Base-by-base conservation (phyloP, 2,329 filamentous ascomycete genomes). In the Fusarium denticulatum region DNA sequence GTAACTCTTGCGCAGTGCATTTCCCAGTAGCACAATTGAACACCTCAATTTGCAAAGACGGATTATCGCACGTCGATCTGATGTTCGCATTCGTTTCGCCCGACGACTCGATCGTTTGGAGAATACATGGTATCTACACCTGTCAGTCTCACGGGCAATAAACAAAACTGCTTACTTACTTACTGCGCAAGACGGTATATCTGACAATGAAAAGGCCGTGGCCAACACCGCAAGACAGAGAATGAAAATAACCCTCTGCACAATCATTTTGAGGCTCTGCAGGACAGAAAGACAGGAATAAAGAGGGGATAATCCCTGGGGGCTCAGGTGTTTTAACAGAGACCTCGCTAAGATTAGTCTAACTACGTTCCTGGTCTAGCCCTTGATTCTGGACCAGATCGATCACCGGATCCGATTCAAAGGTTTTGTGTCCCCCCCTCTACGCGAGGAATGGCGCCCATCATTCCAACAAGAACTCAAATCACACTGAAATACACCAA, bases 191-290 rank as follows among this genome's bases (percentile, higher is more conserved):
- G 55, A 36, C 1, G 55, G 55, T 13, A 58, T 14, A 11, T 28
- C 40, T 2, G 55, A 20, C 7, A 22, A 2, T 9, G 26, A 45
- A n/a, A 32, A 12, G 0, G 37, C 55, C 13, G 13, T 10, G 9
- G 40, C 1, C 7, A 36, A 26, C 3, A 9, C 20, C 1, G 40
- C 14, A 3, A 49, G 18, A 22, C 55, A 47, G 20, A 36, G 3
- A 5, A 58, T 1, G 6, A 49, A 22, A 9, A n/a, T 1, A 5
- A 13, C 16, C 8, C 5, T 22, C 1, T 1, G 3, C 1, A 28
- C 2, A 4, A n/a, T 36, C 30, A 49, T 58, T 1, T 13, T 18
- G 11, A 28, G 37, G 28, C 53, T 22, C 39, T 20, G 2, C 13
- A 24, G 7, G 12, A 56, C 22, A 22, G 20, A 4, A 43, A 30